Evolutionary conservation across 1,284 basidiomycete species (phyloP).

Genomic region (Agaricales sp.): DNA sequence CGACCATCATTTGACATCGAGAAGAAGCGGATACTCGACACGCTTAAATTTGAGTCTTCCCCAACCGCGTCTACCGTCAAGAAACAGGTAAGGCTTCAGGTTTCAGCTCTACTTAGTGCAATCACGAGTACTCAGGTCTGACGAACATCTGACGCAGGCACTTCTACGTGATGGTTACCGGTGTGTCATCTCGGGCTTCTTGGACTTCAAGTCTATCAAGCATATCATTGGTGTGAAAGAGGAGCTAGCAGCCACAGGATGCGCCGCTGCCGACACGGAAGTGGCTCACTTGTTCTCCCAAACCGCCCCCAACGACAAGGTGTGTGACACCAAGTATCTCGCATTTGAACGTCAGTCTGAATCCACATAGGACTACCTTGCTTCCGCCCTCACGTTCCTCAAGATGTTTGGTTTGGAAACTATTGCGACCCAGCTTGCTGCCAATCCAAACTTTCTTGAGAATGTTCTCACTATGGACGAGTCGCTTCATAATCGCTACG

Average conservation of each 20-base stretch:
- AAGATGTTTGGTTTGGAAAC: background rate
- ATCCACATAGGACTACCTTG: background rate
- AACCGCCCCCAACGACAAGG: background rate
- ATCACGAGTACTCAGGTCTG: background rate
- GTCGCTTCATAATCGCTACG: background rate
- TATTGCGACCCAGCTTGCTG: background rate
- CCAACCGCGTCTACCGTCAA: too few relatives aligned
- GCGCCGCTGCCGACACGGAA: too few relatives aligned
- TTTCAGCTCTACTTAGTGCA: background rate
- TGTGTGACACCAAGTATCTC: background rate
- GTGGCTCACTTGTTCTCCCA: background rate
- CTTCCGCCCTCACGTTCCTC: background rate
- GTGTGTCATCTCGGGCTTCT: background rate
- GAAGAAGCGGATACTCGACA: background rate
- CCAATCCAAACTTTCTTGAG: background rate
- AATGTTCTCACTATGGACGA: background rate
- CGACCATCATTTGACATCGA: background rate
- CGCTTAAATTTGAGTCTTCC: too few relatives aligned
- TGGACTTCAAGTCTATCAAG: background rate
- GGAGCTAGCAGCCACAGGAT: too few relatives aligned
- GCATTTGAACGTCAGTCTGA: background rate
- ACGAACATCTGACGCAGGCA: background rate
- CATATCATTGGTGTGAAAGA: too few relatives aligned
- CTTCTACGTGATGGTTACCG: background rate
- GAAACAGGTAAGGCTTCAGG: background rate